Conservation (phyloP, 2,329 filamentous ascomycete genomes). For the Diplodia mutila region DNA sequence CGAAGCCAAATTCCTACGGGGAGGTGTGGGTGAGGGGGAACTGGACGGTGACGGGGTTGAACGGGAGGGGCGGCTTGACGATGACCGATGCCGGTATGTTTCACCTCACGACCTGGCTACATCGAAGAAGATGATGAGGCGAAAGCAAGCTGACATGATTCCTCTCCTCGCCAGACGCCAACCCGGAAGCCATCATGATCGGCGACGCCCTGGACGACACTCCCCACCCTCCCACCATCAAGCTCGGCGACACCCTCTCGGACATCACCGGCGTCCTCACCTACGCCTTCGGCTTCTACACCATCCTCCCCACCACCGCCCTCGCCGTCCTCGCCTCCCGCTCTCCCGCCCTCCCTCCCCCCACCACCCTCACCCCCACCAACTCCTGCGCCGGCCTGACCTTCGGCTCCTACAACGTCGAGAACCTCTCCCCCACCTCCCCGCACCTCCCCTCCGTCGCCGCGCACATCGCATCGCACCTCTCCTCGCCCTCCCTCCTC, state of each 20-base stretch:
- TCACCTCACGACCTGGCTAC: background rate
- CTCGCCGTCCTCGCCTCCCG: slow-evolving; percentile 53
- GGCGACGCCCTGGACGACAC: slow-evolving; percentile 68
- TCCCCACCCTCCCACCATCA: slow-evolving; percentile 61
- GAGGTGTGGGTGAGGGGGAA: slow-evolving; percentile 71
- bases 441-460: slow-evolving; percentile 62
- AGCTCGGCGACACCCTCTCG: slow-evolving; percentile 66
- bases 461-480: slow-evolving; percentile 65
- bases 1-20: slow-evolving; percentile 65
- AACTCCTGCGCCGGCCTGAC: slow-evolving; percentile 65
- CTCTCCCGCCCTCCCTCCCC: slow-evolving; percentile 52
- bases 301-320: slow-evolving; percentile 66
- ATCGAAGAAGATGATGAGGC: no score
- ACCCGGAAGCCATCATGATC: slow-evolving; percentile 70
- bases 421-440: slow-evolving; percentile 65
- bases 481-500: slow-evolving; percentile 66
- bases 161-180: slow-evolving; percentile 56
- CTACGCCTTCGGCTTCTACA: slow-evolving; percentile 70
- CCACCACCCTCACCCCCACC: slow-evolving; percentile 58
- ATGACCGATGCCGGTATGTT: slow-evolving; percentile 58
- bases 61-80: slow-evolving; percentile 67
- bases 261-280: slow-evolving; percentile 71
- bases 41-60: slow-evolving; percentile 66
- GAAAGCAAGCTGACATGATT: background rate
- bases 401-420: slow-evolving; percentile 70